These are phyloP conservation scores for Climacium dendroides DNA, from an alignment of 225 moss, liverwort and hornwort genomes.

Conservation along the genomic window DNA sequence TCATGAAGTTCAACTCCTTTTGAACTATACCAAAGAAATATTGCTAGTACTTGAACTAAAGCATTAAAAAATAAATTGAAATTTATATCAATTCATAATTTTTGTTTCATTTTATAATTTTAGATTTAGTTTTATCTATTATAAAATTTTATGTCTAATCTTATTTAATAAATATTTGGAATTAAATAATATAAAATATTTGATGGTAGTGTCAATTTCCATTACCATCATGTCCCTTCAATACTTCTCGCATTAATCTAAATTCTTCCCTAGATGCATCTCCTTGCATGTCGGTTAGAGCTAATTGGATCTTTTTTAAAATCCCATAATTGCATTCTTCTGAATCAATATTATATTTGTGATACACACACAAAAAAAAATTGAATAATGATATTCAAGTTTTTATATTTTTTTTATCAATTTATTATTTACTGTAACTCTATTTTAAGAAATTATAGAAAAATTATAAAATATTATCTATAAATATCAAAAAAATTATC, in stretches of 20 bases:
- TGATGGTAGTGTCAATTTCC: not conserved
- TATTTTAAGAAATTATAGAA: no score
- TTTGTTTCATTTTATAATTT: not conserved
- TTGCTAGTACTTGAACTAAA: conserved; percentile 43
- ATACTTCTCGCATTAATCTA: conserved; percentile 52
- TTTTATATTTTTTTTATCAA: not conserved
- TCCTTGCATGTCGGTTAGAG: not conserved
- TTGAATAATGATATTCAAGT: not conserved
- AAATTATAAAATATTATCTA: no score
- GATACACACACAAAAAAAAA: not conserved
- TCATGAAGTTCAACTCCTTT: conserved; percentile 62
- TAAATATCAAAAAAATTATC: not conserved
- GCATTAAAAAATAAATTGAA: not conserved
- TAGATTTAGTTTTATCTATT: not conserved
- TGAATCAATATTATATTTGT: not conserved
- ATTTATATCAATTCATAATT: no score
- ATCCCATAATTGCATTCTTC: conserved; percentile 55
- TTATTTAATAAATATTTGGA: fast-evolving
- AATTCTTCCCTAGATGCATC: conserved; percentile 22
- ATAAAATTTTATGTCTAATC: not conserved
- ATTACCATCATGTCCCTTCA: conserved; percentile 59
- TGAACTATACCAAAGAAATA: conserved; percentile 72
- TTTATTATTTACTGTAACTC: not conserved
- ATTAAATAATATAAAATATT: not conserved
- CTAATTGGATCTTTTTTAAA: conserved; percentile 13